Percentiles rank a stretch among this genome's conserved stretches.
Conservation (phyloP, 768 basidiomycete genomes). For the Mycena olivaceomarginata region DNA sequence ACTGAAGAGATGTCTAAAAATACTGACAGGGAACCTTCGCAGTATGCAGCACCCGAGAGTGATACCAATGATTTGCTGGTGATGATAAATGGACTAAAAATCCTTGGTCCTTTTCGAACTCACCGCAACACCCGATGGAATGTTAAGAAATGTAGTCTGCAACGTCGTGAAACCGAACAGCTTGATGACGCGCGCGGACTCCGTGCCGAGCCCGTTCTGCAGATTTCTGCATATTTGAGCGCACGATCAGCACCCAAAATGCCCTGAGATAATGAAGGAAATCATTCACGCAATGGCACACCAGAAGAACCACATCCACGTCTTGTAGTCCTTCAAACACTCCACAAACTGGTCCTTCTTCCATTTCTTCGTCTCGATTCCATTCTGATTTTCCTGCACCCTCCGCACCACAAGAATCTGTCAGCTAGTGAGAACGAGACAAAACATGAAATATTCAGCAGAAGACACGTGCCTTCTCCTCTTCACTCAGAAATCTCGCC, state of each 20-base stretch:
- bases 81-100: conserved; percentile 1
- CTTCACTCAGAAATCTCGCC: conserved; percentile 4
- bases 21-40: conserved; percentile 10
- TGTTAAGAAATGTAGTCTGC: conserved; percentile 8
- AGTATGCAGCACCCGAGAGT: conserved; percentile 9
- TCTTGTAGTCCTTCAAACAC: conserved; percentile 7
- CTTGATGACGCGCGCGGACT: conserved; percentile 12
- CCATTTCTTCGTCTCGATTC: conserved; percentile 14
- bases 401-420: conserved; percentile 6
- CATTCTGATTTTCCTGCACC: conserved; percentile 10
- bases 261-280: not conserved
- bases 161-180: conserved; percentile 10
- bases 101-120: conserved; percentile 3
- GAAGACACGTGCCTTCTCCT: conserved; percentile 6
- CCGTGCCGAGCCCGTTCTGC: conserved; percentile 9
- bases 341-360: conserved; percentile 7
- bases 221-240: conserved; percentile 4
- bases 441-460: conserved; percentile 3
- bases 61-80: not conserved
- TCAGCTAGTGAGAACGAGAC: conserved; percentile 1
- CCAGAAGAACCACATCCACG: conserved; percentile 12
- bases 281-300: conserved; percentile 9
- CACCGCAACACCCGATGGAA: conserved; percentile 13
- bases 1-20: not conserved
- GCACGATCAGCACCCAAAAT: conserved; percentile 1